Evolutionary conservation across 768 basidiomycete species (phyloP).

Genomic region (Agrocybe pediades): DNA sequence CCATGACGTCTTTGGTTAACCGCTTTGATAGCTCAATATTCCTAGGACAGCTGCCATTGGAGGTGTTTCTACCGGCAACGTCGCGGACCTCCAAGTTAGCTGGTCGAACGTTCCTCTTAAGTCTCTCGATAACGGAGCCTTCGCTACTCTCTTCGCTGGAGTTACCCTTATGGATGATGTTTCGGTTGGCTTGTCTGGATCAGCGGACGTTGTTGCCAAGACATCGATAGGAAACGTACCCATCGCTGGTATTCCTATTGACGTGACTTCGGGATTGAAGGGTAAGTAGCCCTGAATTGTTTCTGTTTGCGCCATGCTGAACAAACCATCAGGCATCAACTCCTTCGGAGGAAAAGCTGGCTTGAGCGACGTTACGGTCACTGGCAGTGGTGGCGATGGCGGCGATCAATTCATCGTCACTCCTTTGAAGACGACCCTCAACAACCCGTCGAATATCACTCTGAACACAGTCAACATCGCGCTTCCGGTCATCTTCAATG

Average conservation of each 20-base stretch:
- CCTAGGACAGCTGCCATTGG: slow-evolving; percentile 51
- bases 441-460: slow-evolving; percentile 72
- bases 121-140: slow-evolving; percentile 56
- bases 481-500: slow-evolving; percentile 59
- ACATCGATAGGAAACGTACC: slow-evolving; percentile 69
- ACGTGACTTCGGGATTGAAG: slow-evolving; percentile 56
- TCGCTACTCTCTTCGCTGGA: slow-evolving; percentile 56
- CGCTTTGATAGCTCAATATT: slow-evolving; percentile 45
- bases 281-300: slow-evolving; percentile 32
- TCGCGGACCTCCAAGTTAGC: slow-evolving; percentile 57
- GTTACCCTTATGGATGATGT: slow-evolving; percentile 52
- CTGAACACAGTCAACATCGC: slow-evolving; percentile 58
- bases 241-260: slow-evolving; percentile 64
- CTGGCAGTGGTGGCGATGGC: slow-evolving; percentile 66
- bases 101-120: slow-evolving; percentile 59
- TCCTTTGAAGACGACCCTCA: slow-evolving; percentile 56
- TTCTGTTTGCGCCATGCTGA: not conserved
- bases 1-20: not conserved
- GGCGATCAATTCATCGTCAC: slow-evolving; percentile 59
- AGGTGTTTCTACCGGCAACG: slow-evolving; percentile 70
- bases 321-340: slow-evolving; percentile 47
- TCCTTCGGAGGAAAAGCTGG: slow-evolving; percentile 54
- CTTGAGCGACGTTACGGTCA: slow-evolving; percentile 58
- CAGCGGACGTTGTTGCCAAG: slow-evolving; percentile 57
- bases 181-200: slow-evolving; percentile 53